phyloP scores from a whole-genome alignment of 2,329 filamentous ascomycete genomes.

The Mariannaea elegans region DNA sequence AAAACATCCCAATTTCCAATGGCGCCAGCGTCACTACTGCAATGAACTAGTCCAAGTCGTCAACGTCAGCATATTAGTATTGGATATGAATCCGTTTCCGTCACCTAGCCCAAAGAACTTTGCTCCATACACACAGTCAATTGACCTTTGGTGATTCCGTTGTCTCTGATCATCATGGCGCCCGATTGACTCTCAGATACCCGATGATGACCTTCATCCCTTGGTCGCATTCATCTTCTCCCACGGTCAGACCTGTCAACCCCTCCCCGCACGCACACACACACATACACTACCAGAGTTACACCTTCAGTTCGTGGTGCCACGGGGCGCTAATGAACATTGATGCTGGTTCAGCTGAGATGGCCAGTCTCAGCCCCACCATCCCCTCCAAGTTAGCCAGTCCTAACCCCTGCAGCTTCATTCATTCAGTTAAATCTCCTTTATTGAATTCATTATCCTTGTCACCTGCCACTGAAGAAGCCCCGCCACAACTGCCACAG shows the following conservation, averaged over 20 bases:
- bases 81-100: not conserved
- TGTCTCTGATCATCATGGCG: not conserved
- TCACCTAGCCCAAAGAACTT: not conserved
- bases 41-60: not conserved
- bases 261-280: slow-evolving; percentile 6
- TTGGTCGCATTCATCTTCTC: slow-evolving; percentile 14
- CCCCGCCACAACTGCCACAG: slow-evolving; percentile 4
- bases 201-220: slow-evolving; percentile 8
- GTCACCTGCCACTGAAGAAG: not conserved
- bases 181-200: not conserved
- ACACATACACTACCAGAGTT: slow-evolving; percentile 22
- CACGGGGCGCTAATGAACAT: slow-evolving; percentile 29
- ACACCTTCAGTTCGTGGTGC: not conserved
- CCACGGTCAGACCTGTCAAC: not conserved
- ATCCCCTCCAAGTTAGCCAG: slow-evolving; percentile 18
- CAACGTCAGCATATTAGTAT: slow-evolving; percentile 1
- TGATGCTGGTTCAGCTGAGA: slow-evolving; percentile 42
- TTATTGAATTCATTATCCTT: slow-evolving; percentile 1
- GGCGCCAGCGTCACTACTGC: not conserved
- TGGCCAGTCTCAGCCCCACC: slow-evolving; percentile 26
- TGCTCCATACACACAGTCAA: not conserved
- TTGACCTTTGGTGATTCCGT: not conserved
- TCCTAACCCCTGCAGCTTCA: slow-evolving; percentile 24
- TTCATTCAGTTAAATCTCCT: slow-evolving; percentile 14
- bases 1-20: not conserved